Conservation (phyloP, 2,329 filamentous ascomycete species). For the Neonectria neomacrospora region DNA sequence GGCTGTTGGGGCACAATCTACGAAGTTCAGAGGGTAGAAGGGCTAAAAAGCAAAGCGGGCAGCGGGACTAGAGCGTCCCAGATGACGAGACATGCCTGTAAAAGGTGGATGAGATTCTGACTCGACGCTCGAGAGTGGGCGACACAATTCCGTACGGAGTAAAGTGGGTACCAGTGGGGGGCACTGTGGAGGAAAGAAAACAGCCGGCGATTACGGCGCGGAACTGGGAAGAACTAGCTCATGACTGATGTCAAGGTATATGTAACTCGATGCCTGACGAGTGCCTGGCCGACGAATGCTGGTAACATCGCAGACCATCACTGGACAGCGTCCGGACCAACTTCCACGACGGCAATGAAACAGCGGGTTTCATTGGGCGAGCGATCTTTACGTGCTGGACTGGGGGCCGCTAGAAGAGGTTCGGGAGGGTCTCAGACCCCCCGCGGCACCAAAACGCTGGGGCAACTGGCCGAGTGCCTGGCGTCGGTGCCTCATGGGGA, state of each 20-base stretch:
- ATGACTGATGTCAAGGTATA: not conserved
- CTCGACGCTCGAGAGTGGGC: not conserved
- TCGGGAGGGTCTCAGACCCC: conserved; percentile 6
- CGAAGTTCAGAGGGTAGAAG: not conserved
- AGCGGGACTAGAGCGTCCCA: conserved; percentile 6
- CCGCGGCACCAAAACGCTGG: conserved; percentile 12
- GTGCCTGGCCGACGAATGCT: conserved; percentile 24
- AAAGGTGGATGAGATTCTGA: conserved; percentile 2
- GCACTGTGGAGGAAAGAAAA: conserved; percentile 18
- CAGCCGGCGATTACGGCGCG: conserved; percentile 26
- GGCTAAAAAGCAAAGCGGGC: conserved; percentile 3
- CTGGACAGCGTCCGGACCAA: not conserved
- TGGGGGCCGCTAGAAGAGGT: conserved; percentile 16
- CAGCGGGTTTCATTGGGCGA: conserved; percentile 3
- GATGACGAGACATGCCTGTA: conserved; percentile 10
- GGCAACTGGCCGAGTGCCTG: conserved; percentile 27
- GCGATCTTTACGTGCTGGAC: conserved; percentile 8
- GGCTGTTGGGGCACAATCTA: conserved; percentile 17
- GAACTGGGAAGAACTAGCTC: not conserved
- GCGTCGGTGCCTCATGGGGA: conserved; percentile 8
- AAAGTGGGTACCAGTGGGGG: conserved; percentile 5
- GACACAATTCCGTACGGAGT: conserved; percentile 1
- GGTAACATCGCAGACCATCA: not conserved
- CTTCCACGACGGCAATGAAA: not conserved
- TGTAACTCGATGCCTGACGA: conserved; percentile 25